Evolutionary conservation across 352 stramenopile genomes (phyloP).

Genomic region (Globisporangium mamillatum): DNA sequence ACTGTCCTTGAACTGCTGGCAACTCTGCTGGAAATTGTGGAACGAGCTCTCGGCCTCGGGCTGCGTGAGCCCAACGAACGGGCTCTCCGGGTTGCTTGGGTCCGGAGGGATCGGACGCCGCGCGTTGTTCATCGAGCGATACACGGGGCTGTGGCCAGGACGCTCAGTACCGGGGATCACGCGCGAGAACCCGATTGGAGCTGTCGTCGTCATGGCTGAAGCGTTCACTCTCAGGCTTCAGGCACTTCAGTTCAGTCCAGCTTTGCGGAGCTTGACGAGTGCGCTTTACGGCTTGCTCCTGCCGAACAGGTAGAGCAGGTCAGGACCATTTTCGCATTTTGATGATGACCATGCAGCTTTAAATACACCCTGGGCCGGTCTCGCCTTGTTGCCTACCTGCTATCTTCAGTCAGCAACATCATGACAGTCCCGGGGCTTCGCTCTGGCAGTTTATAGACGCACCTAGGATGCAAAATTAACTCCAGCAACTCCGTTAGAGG

Average conservation of each 20-base stretch:
- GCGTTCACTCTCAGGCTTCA: not conserved
- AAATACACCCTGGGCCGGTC: not conserved
- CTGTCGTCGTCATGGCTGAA: constrained; percentile 28
- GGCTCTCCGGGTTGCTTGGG: constrained; percentile 29
- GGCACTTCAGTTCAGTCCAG: not conserved
- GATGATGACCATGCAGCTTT: not conserved
- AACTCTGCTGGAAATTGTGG: constrained; percentile 43
- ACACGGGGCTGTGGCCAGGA: constrained; percentile 35
- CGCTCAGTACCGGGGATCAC: constrained; percentile 44
- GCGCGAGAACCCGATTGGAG: constrained; percentile 42
- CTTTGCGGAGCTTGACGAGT: not conserved
- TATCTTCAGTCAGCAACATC: not conserved
- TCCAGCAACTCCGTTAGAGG: not conserved
- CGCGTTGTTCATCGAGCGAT: constrained; percentile 33
- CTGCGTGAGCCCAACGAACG: constrained; percentile 38
- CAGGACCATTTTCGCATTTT: not conserved
- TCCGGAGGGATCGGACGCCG: constrained; percentile 31
- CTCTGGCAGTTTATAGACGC: not conserved
- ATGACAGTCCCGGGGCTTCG: not conserved
- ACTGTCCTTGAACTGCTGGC: constrained; percentile 21
- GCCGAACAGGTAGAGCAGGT: not conserved
- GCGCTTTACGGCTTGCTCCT: not conserved
- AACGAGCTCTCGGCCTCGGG: constrained; percentile 40
- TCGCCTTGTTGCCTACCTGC: not conserved
- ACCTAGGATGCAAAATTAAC: not conserved